phyloP scores from a whole-genome alignment of 108 stramenopile genomes.

The Pseudonitzschia multiseries region DNA sequence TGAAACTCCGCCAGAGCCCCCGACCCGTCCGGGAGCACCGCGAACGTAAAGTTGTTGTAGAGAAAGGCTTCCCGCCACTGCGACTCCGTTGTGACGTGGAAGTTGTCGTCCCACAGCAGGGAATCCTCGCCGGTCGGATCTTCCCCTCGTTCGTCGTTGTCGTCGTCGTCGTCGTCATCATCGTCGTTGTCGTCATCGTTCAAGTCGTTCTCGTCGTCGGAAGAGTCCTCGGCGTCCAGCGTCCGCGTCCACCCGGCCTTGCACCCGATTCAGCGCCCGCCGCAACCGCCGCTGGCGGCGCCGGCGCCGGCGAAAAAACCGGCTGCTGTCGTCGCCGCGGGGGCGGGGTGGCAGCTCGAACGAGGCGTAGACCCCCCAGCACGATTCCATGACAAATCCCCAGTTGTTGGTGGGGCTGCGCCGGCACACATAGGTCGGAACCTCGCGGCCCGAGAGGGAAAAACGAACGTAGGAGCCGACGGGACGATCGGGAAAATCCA shows the following conservation, averaged over 20 bases:
- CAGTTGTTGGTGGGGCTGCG: conserved; percentile 73
- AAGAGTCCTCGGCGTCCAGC: conserved; percentile 39
- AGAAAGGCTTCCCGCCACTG: conserved; percentile 85
- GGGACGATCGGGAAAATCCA: conserved; percentile 69
- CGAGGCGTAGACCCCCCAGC: conserved; percentile 74
- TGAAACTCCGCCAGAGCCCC: conserved; percentile 43
- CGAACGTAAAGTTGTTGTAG: conserved; percentile 70
- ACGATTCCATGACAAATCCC: conserved; percentile 81
- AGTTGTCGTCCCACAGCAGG: conserved; percentile 50
- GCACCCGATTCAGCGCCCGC: conserved; percentile 44
- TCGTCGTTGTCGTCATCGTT: too few species aligned
- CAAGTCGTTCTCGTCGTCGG: conserved; percentile 15
- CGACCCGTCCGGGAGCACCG: conserved; percentile 64
- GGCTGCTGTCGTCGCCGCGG: background rate
- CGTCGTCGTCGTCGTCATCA: too few species aligned
- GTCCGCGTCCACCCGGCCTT: too few species aligned
- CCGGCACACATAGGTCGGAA: conserved; percentile 73
- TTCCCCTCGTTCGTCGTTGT: too few species aligned
- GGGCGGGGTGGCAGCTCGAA: conserved; percentile 49
- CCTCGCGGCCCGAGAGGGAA: conserved; percentile 69
- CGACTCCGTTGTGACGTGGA: conserved; percentile 52
- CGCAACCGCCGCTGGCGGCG: conserved; percentile 35
- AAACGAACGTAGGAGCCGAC: conserved; percentile 74
- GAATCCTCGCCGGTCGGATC: background rate
- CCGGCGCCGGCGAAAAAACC: background rate